Evolutionary conservation across 805 yeast species (phyloP), one percentile per base, ranked within the genome.

Genomic region (Kuraishia floccosa): DNA sequence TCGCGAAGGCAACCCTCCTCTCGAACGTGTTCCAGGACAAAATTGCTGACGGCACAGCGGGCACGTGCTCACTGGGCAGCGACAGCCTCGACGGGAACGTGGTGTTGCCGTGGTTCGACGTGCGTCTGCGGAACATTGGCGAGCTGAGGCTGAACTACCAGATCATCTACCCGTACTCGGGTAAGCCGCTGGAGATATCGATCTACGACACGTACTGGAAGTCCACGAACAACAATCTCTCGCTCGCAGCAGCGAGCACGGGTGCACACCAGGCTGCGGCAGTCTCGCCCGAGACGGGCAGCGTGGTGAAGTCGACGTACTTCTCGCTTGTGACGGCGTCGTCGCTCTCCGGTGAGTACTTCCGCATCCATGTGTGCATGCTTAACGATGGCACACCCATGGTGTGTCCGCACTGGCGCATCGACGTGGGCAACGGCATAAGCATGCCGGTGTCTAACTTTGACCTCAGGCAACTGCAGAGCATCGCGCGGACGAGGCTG

Each of bases 141-240:
- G 80, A 77, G 35, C 54, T 89, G 27, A 66, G 67, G 23, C 81
- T 87, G 53, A 71, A 73, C 38, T 85, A 76, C 54, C 87, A 84
- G 44, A 71, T 89, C 3, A 83, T 89, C 30, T 76, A 76, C 50
- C 96, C 98, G n/a, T 91, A 79, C 49, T 64, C 76, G 5, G 96
- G 96, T 5, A 58, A 57, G 0, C 79, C 94, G 4, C 58, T 89
- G 35, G 96, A 87, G 52, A 80, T 93, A 26, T 77, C 94, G 8
- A 84, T 85, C 57, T 86, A 82, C 49, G 96, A 87, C 47, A 89
- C 97, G 0, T 89, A 89, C 55, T 89, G 98, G 98, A 91, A 87
- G 54, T 78, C 94, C 1, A 82, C 96, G 0, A 69, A 78, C 27
- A 72, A 71, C 24, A 52, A 60, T 26, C 25, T 27, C 10, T 17